Evolutionary conservation across 2,329 filamentous ascomycete species (phyloP).

Genomic region (Aspergillus japonicus): DNA sequence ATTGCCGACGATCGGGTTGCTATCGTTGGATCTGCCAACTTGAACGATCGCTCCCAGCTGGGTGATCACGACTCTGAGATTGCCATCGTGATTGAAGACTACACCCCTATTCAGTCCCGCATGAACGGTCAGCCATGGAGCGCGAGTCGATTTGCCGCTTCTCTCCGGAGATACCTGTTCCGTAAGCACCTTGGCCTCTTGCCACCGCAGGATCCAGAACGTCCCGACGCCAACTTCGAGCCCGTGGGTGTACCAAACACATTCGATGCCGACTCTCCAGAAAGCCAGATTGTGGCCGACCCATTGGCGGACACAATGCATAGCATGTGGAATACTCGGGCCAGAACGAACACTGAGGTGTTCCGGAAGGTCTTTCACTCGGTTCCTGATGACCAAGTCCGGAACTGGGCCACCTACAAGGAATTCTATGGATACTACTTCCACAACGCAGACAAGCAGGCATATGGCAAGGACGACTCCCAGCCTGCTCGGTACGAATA

Average conservation of each 20-base stretch:
- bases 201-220: slow-evolving; percentile 67
- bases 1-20: slow-evolving; percentile 85
- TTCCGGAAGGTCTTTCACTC: slow-evolving; percentile 63
- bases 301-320: slow-evolving; percentile 58
- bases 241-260: slow-evolving; percentile 57
- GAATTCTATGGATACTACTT: slow-evolving; percentile 64
- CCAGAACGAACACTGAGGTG: slow-evolving; percentile 58
- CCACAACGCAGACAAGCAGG: slow-evolving; percentile 42
- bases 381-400: slow-evolving; percentile 59
- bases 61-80: slow-evolving; percentile 90
- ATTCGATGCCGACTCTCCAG: slow-evolving; percentile 53
- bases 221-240: slow-evolving; percentile 56
- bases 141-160: slow-evolving; percentile 78
- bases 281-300: slow-evolving; percentile 55
- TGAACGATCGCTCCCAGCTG: slow-evolving; percentile 87
- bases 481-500: slow-evolving; percentile 65
- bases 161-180: slow-evolving; percentile 79
- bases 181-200: slow-evolving; percentile 86
- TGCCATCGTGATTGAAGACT: slow-evolving; percentile 86
- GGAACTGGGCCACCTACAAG: slow-evolving; percentile 62
- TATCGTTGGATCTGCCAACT: slow-evolving; percentile 82
- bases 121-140: slow-evolving; percentile 79
- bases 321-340: slow-evolving; percentile 58
- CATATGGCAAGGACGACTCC: slow-evolving; percentile 45
- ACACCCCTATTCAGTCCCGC: slow-evolving; percentile 63